phyloP scores from a whole-genome alignment of 306 rosid species.

The Lagenaria siceraria region DNA sequence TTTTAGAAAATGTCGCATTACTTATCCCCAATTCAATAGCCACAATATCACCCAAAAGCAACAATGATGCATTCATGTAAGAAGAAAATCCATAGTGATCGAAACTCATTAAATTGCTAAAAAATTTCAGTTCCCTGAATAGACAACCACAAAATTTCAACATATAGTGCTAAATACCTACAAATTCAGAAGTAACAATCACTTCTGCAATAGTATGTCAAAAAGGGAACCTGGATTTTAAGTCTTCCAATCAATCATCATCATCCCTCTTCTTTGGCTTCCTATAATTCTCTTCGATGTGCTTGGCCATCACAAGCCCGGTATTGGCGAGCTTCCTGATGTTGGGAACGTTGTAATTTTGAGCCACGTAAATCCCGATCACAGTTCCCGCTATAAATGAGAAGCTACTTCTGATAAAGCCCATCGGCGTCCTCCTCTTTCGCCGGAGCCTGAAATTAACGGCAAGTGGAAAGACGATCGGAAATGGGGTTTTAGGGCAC shows the following conservation, averaged over 20 bases:
- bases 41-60: background rate
- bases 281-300: conserved; percentile 31
- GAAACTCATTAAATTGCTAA: background rate
- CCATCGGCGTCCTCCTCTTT: conserved; percentile 14
- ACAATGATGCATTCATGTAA: background rate
- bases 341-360: conserved; percentile 36
- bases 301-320: conserved; percentile 20
- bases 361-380: conserved; percentile 31
- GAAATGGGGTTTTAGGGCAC: background rate
- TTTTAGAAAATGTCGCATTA: background rate
- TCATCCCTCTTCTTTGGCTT: conserved; percentile 34
- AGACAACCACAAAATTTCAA: background rate
- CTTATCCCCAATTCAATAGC: background rate
- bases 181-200: background rate
- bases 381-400: conserved; percentile 18
- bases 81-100: background rate
- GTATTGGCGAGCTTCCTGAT: conserved; percentile 27
- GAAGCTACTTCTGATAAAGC: conserved; percentile 26
- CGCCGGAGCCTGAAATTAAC: background rate
- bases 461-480: background rate
- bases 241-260: conserved; percentile 3
- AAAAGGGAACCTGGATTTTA: background rate
- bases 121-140: background rate
- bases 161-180: background rate
- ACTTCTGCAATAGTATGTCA: background rate